Percentiles rank a stretch among this genome's conserved stretches.
phyloP scores from a whole-genome alignment of 2,329 filamentous ascomycete species.

The Claviceps sp. region DNA sequence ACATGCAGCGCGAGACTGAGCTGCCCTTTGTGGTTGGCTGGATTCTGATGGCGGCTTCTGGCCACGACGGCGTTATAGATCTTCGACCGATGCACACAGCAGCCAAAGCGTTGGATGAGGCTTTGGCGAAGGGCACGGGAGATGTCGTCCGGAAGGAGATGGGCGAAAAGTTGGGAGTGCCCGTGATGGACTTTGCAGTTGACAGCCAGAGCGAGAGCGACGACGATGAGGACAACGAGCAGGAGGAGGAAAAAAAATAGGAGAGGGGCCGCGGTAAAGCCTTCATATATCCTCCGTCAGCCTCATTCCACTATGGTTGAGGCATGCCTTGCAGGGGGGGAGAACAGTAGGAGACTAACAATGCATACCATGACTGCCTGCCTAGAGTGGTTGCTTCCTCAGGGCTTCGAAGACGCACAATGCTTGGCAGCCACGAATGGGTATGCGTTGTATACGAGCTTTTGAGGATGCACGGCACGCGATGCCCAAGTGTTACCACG shows the following conservation, averaged over 20 bases:
- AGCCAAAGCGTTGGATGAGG: not conserved
- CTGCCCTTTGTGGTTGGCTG: constrained; percentile 27
- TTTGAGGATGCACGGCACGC: too few species aligned
- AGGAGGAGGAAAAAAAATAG: too few species aligned
- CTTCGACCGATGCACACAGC: not conserved
- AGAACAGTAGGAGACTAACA: too few species aligned
- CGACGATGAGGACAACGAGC: not conserved
- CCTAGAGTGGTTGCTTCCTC: too few species aligned
- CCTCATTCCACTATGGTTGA: too few species aligned
- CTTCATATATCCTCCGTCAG: too few species aligned
- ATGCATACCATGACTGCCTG: too few species aligned
- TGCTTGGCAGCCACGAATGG: too few species aligned
- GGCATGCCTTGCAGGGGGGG: too few species aligned
- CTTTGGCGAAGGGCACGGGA: not conserved
- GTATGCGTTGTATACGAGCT: too few species aligned
- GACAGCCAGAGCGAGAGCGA: not conserved
- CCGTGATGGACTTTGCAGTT: not conserved
- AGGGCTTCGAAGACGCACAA: too few species aligned
- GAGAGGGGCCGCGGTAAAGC: not conserved
- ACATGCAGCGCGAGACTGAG: constrained; percentile 24
- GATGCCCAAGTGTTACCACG: too few species aligned
- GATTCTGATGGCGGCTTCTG: constrained; percentile 19
- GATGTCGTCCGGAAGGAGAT: not conserved
- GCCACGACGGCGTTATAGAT: not conserved
- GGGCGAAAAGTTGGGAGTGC: not conserved